These are phyloP conservation scores for Myxozyma nipponensis DNA, from an alignment of 805 yeast genomes.

Conservation along the genomic window DNA sequence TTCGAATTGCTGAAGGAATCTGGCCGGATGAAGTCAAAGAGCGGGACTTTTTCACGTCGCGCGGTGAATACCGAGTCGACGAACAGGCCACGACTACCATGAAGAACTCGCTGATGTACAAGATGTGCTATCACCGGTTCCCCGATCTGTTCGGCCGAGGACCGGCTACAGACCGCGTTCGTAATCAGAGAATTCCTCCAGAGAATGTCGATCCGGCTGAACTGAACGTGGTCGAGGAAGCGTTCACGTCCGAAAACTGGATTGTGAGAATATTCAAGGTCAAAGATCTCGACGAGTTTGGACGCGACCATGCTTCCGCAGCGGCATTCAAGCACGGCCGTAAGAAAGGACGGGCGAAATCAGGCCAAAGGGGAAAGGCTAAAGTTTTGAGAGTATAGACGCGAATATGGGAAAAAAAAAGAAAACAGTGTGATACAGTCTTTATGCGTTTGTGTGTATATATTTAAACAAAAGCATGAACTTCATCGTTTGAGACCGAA, in stretches of 20 bases:
- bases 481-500: no score
- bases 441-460: not conserved
- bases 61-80: constrained; percentile 88
- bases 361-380: constrained; percentile 16
- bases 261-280: constrained; percentile 90
- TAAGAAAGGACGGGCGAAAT: constrained; percentile 2
- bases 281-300: constrained; percentile 80
- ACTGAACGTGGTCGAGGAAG: constrained; percentile 84
- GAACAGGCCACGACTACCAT: constrained; percentile 75
- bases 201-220: constrained; percentile 26
- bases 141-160: constrained; percentile 62
- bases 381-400: constrained; percentile 18
- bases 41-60: constrained; percentile 72
- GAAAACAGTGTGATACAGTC: not conserved
- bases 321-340: constrained; percentile 25
- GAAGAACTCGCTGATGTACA: constrained; percentile 89
- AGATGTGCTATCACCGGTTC: constrained; percentile 86
- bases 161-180: constrained; percentile 76
- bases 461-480: not conserved
- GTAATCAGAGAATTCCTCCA: constrained; percentile 68
- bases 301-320: constrained; percentile 52
- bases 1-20: constrained; percentile 95
- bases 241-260: constrained; percentile 94
- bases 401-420: not conserved
- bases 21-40: constrained; percentile 99